Base-by-base conservation (phyloP, 169 alveolate genomes). In the Amoebophrya sp. region DNA sequence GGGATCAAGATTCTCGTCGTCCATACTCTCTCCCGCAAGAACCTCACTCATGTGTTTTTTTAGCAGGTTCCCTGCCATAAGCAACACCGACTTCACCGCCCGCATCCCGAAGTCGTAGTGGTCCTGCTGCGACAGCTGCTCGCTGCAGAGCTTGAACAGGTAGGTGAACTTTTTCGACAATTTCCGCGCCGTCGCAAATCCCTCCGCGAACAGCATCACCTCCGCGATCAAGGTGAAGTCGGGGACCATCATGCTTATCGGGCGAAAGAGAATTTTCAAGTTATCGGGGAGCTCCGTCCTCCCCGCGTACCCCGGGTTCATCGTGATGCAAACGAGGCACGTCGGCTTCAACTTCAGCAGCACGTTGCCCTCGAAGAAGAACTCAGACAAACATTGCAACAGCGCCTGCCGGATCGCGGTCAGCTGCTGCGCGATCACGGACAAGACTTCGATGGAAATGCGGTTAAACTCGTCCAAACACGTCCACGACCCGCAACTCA, bases 401-500 rank as follows among this genome's bases (percentile, higher is more conserved):
- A 96, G 93, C 39, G 98, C 98, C 41, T 95, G 96, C 77, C 97
- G 95, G 89, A 97, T 96, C 10, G 96, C 92, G 90, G 93, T 92
- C 29, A 97, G 95, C 95, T 97, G 96, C 91, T 96, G 94, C 23
- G 98, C 98, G 83, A 97, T 96, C 77, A 96, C 99, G 66, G 98
- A 96, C 40, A 97, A 93, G 54, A 97, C 99, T 95, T 97, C 98
- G 92, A 97, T 95, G 32, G 97, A 96, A 91, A 98, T 96, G 89
- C 99, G 95, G 93, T 98, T 98, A 92, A 98, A 98, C 95, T 98
- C 99, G 96, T 98, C 99, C 91, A 98, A 96, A 93, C 99, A 98
- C 33, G 99, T 98, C 99, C 99, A 98, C 93, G 98, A 96, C 77
- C 99, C 99, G 90, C 98, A 95, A 93, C 97, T 96, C 23, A 97